phyloP scores from a whole-genome alignment of 148 eudicot species.

The Rhododendron mucronatum region DNA sequence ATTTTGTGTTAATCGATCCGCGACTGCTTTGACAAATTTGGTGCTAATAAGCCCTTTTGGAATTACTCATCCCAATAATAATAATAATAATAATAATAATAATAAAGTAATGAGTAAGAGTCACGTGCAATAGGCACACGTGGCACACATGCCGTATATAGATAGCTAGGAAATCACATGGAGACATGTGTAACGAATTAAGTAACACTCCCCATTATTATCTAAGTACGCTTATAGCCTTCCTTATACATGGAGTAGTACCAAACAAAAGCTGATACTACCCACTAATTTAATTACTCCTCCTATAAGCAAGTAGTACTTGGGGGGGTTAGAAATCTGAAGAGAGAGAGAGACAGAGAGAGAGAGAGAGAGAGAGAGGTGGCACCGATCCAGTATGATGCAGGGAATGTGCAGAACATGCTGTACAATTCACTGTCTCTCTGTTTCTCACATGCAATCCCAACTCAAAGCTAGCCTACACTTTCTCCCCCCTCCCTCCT shows the following conservation, averaged over 20 bases:
- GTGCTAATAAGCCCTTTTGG: background rate
- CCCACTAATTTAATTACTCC: no score
- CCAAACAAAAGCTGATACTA: background rate
- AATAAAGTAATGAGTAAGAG: background rate
- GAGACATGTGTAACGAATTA: conserved; percentile 5
- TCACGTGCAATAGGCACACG: conserved; percentile 3
- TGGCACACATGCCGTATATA: background rate
- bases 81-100: background rate
- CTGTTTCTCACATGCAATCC: conserved; percentile 23
- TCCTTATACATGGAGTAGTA: background rate
- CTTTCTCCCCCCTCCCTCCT: background rate
- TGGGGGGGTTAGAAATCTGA: background rate
- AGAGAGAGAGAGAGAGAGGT: background rate
- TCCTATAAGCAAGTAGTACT: no score
- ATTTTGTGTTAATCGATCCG: no score
- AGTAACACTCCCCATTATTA: background rate
- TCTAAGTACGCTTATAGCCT: background rate
- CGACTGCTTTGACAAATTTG: background rate
- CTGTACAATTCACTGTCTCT: conserved; percentile 32
- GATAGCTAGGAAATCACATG: conserved; percentile 9
- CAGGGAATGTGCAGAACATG: conserved; percentile 49
- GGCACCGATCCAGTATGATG: background rate
- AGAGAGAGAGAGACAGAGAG: background rate
- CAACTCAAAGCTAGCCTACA: background rate
- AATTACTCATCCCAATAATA: background rate